A percentile compares a stretch with the other conserved stretches of the same genome.
Evolutionary conservation across 1,139 yeast genomes (phyloP).

Genomic region (Pneumocystis canis): DNA sequence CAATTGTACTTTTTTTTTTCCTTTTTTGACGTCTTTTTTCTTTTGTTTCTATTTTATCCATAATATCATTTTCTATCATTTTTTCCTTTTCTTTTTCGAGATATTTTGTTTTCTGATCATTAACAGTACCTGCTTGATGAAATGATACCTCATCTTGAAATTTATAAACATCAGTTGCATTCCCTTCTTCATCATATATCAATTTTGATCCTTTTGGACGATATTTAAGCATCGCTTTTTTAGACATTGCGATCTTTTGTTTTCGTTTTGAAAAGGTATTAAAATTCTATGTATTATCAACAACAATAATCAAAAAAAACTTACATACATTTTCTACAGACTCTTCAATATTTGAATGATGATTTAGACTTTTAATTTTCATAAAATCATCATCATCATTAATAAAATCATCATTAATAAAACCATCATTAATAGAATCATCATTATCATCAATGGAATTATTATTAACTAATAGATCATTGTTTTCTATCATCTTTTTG

Average conservation of each 20-base stretch:
- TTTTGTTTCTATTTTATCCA: conserved; percentile 69
- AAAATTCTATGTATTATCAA: conserved; percentile 4
- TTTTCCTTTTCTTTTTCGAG: conserved; percentile 48
- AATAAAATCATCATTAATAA: no score
- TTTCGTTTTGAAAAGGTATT: conserved; percentile 57
- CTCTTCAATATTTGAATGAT: conserved; percentile 30
- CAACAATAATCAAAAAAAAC: neutral
- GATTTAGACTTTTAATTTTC: conserved; percentile 63
- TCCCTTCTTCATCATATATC: conserved; percentile 85
- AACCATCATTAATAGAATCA: no score
- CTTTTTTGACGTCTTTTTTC: conserved; percentile 67
- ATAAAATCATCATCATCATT: conserved; percentile 72
- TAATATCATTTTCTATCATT: conserved; percentile 58
- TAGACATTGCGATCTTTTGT: conserved; percentile 76
- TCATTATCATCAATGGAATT: conserved; percentile 45
- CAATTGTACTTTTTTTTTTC: neutral
- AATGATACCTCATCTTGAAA: conserved; percentile 83
- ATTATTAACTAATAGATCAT: conserved; percentile 20
- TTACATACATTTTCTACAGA: conserved; percentile 25
- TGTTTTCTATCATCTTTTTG: conserved; percentile 39
- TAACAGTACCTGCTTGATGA: conserved; percentile 59
- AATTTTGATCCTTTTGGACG: conserved; percentile 52
- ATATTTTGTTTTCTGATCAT: conserved; percentile 50
- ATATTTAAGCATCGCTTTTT: conserved; percentile 59
- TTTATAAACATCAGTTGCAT: conserved; percentile 80